Percentiles rank a stretch among this genome's conserved stretches.
These are phyloP conservation scores for Ceratocystiopsis sp. DNA, from an alignment of 2,329 filamentous ascomycete genomes.

Conservation along the genomic window DNA sequence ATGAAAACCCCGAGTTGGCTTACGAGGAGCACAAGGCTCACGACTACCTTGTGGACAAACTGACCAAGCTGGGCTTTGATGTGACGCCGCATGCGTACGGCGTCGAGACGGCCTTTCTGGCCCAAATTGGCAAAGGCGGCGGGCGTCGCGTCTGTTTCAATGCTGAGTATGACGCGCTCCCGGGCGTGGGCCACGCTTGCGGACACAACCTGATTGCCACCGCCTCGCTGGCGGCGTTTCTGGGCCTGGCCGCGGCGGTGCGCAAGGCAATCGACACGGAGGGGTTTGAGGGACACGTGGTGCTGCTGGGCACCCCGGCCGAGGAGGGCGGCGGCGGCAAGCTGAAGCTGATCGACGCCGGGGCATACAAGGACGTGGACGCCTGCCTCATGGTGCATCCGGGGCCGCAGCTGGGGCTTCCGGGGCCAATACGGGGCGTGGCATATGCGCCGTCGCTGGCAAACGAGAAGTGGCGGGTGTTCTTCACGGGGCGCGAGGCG, in stretches of 20 bases:
- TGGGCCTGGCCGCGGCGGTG: constrained; percentile 16
- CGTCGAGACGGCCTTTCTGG: constrained; percentile 32
- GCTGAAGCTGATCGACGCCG: constrained; percentile 24
- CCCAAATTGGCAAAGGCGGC: constrained; percentile 7
- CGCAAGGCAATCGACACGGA: constrained; percentile 2
- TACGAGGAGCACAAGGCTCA: constrained; percentile 34
- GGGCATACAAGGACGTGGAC: constrained; percentile 21
- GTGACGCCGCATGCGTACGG: constrained; percentile 33
- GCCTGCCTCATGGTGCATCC: constrained; percentile 25
- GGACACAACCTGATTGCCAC: constrained; percentile 27
- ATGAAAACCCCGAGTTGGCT: constrained; percentile 28
- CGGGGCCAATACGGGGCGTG: constrained; percentile 4
- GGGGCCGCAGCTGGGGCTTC: constrained; percentile 4
- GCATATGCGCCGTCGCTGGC: constrained; percentile 9
- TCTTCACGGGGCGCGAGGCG: constrained; percentile 23
- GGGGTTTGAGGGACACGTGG: constrained; percentile 12
- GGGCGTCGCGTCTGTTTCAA: constrained; percentile 10
- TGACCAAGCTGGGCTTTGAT: constrained; percentile 24
- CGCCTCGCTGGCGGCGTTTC: constrained; percentile 18
- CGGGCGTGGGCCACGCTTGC: constrained; percentile 23
- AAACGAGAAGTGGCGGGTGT: constrained; percentile 14
- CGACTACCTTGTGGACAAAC: constrained; percentile 25
- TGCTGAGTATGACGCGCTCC: constrained; percentile 15
- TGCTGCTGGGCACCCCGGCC: constrained; percentile 24
- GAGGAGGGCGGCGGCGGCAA: constrained; percentile 27